Evolutionary conservation across 495 filamentous ascomycete species (phyloP).

Genomic region (Talaromyces nanjingensis): DNA sequence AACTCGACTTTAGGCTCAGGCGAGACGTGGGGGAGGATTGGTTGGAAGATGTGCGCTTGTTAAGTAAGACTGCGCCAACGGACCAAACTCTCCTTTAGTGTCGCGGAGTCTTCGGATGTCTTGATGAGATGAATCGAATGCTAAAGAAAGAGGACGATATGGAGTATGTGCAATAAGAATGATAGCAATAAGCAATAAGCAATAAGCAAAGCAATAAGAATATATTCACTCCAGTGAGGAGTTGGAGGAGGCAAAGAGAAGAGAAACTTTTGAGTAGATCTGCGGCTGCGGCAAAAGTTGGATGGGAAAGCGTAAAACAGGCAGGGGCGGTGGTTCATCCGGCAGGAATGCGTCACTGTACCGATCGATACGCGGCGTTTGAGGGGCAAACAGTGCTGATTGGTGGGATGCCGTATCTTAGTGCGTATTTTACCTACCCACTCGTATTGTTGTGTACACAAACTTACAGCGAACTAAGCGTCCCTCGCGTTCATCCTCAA

Average conservation of each 20-base stretch:
- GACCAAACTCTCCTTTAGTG: neutral
- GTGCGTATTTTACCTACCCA: neutral
- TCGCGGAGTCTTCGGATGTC: neutral
- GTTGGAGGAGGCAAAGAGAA: neutral
- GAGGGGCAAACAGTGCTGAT: neutral
- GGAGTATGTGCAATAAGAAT: neutral
- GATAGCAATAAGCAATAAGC: neutral
- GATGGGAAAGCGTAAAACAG: neutral
- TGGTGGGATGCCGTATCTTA: neutral
- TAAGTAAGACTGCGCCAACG: neutral
- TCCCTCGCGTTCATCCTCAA: neutral
- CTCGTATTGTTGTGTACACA: neutral
- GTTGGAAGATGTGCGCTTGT: neutral
- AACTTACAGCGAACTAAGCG: neutral
- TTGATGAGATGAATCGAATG: neutral
- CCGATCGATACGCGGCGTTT: neutral
- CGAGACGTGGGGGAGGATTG: neutral
- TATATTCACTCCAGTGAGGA: neutral
- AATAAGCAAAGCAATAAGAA: neutral
- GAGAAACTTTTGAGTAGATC: neutral
- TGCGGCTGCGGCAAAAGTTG: neutral
- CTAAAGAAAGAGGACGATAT: neutral
- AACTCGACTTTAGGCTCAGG: neutral
- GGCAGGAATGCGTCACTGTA: neutral
- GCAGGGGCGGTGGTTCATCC: neutral